Conservation (phyloP, 2,329 filamentous ascomycete species). For the Aspergillus versicolor region DNA sequence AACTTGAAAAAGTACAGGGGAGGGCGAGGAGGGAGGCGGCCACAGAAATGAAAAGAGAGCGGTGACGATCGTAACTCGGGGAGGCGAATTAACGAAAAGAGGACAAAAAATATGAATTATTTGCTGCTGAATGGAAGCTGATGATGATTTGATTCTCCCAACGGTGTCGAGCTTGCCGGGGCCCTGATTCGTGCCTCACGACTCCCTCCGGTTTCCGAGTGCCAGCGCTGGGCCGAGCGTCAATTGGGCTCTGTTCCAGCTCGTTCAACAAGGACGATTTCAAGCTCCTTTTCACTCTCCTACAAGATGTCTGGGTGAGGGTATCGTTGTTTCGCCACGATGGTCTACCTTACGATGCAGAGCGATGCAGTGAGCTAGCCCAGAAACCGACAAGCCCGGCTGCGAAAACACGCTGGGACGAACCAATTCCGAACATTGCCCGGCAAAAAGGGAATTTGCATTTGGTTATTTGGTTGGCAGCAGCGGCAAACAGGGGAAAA, state of each 20-base stretch:
- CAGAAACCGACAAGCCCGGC: slow-evolving; percentile 18
- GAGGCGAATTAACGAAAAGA: slow-evolving; percentile 23
- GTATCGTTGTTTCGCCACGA: neutral
- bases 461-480: slow-evolving; percentile 22
- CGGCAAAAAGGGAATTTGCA: slow-evolving; percentile 11
- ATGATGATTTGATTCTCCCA: slow-evolving; percentile 15
- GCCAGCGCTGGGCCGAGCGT: slow-evolving; percentile 6
- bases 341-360: slow-evolving; percentile 3
- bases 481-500: slow-evolving; percentile 24
- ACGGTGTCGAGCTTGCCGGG: neutral
- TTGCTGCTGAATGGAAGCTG: slow-evolving; percentile 4
- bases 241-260: slow-evolving; percentile 4
- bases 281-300: neutral
- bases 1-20: slow-evolving; percentile 8
- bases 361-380: slow-evolving; percentile 10
- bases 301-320: neutral
- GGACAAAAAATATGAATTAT: slow-evolving; percentile 6
- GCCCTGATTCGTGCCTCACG: slow-evolving; percentile 13
- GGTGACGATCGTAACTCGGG: slow-evolving; percentile 26
- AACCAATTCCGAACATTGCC: slow-evolving; percentile 23
- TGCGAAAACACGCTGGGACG: slow-evolving; percentile 1
- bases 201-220: slow-evolving; percentile 14
- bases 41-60: slow-evolving; percentile 17
- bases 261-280: neutral
- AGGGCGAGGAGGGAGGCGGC: slow-evolving; percentile 13